Evolutionary conservation across 305 asterid genomes (phyloP).

Genomic region (Fraxinus dipetala): DNA sequence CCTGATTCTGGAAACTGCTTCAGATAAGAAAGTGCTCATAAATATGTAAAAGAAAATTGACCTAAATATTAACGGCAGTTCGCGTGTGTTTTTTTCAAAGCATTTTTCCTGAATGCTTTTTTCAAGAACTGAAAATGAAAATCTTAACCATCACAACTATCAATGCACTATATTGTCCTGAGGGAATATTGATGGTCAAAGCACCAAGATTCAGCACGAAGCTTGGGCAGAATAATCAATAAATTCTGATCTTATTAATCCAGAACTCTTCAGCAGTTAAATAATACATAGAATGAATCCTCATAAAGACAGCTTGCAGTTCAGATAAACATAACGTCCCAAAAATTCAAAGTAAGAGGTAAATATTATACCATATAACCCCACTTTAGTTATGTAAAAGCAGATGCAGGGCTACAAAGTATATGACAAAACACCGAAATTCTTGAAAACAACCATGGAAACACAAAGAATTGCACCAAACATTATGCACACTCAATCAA

Average conservation of each 20-base stretch:
- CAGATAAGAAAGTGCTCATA: not conserved
- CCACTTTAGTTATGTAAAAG: not conserved
- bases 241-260: not conserved
- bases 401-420: not conserved
- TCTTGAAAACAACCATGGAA: not conserved
- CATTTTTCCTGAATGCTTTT: not conserved
- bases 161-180: not conserved
- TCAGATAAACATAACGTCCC: not conserved
- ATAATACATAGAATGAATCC: not conserved
- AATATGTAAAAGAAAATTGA: not conserved
- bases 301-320: not conserved
- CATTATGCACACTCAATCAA: not conserved
- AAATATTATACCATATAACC: not conserved
- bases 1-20: not conserved
- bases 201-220: not conserved
- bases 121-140: not conserved
- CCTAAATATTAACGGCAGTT: not conserved
- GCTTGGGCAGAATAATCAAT: not conserved
- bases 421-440: not conserved
- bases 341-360: not conserved
- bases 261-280: not conserved
- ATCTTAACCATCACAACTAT: not conserved
- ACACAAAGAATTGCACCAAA: not conserved
- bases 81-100: not conserved
- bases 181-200: not conserved